Conservation (phyloP, 2,329 filamentous ascomycete species). For the Trichophyton mentagrophytes region DNA sequence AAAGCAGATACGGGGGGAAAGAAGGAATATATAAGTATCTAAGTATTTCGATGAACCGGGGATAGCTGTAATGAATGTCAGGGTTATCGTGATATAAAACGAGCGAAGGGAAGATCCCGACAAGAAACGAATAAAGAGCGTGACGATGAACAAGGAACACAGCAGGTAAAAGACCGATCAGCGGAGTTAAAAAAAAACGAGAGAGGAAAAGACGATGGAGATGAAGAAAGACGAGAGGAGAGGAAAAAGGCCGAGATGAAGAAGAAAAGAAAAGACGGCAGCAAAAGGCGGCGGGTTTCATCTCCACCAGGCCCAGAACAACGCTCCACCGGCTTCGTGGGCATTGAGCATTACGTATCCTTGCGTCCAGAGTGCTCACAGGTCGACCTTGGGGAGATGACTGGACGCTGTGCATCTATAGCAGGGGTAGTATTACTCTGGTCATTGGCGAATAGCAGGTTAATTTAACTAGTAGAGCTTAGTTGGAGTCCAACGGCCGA, state of each 20-base stretch:
- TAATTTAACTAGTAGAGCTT: not conserved
- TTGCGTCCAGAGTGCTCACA: not conserved
- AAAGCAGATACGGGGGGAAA: not conserved
- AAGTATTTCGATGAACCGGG: no score
- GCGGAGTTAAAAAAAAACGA: not conserved
- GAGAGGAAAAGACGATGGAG: not conserved
- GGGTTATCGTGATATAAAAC: not conserved
- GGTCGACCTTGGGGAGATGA: not conserved
- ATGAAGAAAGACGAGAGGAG: not conserved
- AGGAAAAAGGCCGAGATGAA: not conserved
- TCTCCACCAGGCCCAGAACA: not conserved
- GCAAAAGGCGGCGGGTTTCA: not conserved
- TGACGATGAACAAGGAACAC: not conserved
- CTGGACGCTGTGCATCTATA: no score
- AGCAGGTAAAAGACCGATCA: slow-evolving; percentile 1
- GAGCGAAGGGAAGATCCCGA: not conserved
- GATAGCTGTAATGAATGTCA: no score
- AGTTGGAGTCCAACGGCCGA: not conserved
- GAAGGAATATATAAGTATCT: not conserved
- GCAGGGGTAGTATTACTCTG: no score
- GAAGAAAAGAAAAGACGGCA: not conserved
- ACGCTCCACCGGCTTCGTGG: not conserved
- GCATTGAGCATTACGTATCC: not conserved
- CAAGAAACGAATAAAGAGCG: not conserved
- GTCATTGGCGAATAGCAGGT: no score